Evolutionary conservation across 2,329 filamentous ascomycete species (phyloP).

Genomic region (Aspergillus thermomutatus): DNA sequence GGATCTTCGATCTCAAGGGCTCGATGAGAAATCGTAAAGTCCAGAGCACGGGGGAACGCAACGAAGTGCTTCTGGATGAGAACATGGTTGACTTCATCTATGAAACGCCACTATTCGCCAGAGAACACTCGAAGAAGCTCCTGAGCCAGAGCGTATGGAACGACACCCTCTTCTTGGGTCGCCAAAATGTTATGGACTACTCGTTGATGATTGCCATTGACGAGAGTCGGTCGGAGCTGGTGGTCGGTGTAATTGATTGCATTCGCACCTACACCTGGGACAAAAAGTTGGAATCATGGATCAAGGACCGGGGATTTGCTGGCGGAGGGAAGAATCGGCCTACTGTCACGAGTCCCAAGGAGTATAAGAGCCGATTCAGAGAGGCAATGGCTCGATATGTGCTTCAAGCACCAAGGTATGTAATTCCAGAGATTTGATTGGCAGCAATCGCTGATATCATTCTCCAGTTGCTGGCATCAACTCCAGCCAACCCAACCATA

Average conservation of each 20-base stretch:
- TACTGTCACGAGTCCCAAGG: slow-evolving; percentile 94
- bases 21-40: slow-evolving; percentile 99
- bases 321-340: slow-evolving; percentile 77
- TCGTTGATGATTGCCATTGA: slow-evolving; percentile 98
- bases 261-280: slow-evolving; percentile 99
- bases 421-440: neutral
- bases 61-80: slow-evolving; percentile 94
- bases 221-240: slow-evolving; percentile 81
- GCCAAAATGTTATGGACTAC: slow-evolving; percentile 99
- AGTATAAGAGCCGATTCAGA: slow-evolving; percentile 93
- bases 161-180: slow-evolving; percentile 89
- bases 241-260: slow-evolving; percentile 97
- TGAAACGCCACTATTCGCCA: slow-evolving; percentile 89
- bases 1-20: slow-evolving; percentile 93
- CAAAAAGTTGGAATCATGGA: slow-evolving; percentile 99
- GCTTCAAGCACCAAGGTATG: slow-evolving; percentile 48
- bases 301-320: slow-evolving; percentile 90
- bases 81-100: slow-evolving; percentile 99
- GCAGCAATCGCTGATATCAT: slow-evolving; percentile 1
- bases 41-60: slow-evolving; percentile 88
- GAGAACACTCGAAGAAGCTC: slow-evolving; percentile 94
- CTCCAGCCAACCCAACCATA: slow-evolving; percentile 34
- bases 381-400: slow-evolving; percentile 92
- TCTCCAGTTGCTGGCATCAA: slow-evolving; percentile 45
- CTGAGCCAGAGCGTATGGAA: slow-evolving; percentile 93